A percentile compares a stretch with the other conserved stretches of the same genome.
Evolutionary conservation across 1,139 yeast genomes (phyloP).

Genomic region (Hansenula lynferdii): DNA sequence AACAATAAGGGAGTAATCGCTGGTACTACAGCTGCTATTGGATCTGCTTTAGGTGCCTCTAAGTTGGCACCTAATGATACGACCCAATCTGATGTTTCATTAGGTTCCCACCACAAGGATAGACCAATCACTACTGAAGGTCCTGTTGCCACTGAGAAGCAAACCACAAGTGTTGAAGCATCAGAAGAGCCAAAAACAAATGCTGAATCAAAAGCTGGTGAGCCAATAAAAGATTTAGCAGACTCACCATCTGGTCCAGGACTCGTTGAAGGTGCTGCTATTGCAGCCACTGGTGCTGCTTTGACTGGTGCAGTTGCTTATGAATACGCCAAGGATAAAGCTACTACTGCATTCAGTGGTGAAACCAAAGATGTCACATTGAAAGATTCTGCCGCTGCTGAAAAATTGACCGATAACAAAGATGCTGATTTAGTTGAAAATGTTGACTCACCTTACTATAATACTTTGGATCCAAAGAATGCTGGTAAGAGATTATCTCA

Average conservation of each 20-base stretch:
- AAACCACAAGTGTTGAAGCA: conserved; percentile 5
- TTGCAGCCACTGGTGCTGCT: conserved; percentile 1
- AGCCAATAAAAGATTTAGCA: too few species aligned
- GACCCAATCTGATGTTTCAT: too few species aligned
- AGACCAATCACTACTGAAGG: too few species aligned
- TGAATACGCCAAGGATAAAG: conserved; percentile 1
- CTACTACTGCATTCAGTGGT: not conserved
- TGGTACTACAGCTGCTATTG: conserved; percentile 8
- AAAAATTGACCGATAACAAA: not conserved
- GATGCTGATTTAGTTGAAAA: not conserved
- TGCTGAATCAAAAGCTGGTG: not conserved
- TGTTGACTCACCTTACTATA: not conserved
- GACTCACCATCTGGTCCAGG: not conserved
- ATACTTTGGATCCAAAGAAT: conserved; percentile 2
- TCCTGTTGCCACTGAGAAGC: too few species aligned
- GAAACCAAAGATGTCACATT: not conserved
- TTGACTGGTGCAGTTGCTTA: conserved; percentile 1
- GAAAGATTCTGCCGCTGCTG: not conserved
- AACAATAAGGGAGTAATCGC: not conserved
- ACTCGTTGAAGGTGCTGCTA: not conserved
- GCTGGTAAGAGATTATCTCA: conserved; percentile 1
- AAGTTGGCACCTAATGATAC: too few species aligned
- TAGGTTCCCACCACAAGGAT: too few species aligned
- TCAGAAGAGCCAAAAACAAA: conserved; percentile 1
- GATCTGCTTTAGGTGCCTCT: conserved; percentile 6